Base-by-base conservation (phyloP, 495 filamentous ascomycete genomes). In the Penicillium coprophilum region DNA sequence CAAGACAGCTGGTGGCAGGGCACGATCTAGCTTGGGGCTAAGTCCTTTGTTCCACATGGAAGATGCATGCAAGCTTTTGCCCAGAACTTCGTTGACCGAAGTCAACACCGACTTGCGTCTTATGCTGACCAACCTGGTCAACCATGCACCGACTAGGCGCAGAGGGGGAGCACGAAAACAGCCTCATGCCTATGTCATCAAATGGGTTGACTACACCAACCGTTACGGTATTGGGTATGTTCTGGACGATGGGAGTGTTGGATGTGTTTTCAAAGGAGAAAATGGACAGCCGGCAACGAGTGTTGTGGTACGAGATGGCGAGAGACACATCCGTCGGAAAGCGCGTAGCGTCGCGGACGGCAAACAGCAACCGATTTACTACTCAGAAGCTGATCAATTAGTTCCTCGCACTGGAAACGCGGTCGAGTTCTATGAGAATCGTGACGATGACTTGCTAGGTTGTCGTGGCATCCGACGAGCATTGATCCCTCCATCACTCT, bases 181-280 rank as follows among this genome's bases (percentile, higher is more conserved):
- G 15, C 74, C 76, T 1, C 76, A 79, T 46, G 58, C 74, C 19
- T 79, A 79, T 63, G 88, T 96, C 21, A 86, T 91, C 21, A 94
- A 93, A 66, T 96, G 91, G 91, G 91, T 96, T n/a, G 91, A 96
- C 62, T 96, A 94, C 61, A 91, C 90, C 24, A 94, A 94, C 69
- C 90, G 90, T 60, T 92, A 91, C 63, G 91, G 91, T 1, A 80
- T 93, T 38, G 91, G 90, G 5, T 96, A 95, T 59, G 89, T 92
- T 38, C 71, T 96, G 31, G 90, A 87, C 46, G 89, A 94, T 65
- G 90, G 91, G 10, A 91, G 86, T 48, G 86, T 92, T 36, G 91
- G 89, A 5, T 91, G 88, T 60, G 85, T 93, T 15, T 87, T 92
- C 52, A 89, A 86, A 43, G 87, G 83, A 7, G 79, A 80, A 15